These are phyloP conservation scores for Candida sp. DNA, from an alignment of 1,139 yeast genomes.

Conservation along the genomic window DNA sequence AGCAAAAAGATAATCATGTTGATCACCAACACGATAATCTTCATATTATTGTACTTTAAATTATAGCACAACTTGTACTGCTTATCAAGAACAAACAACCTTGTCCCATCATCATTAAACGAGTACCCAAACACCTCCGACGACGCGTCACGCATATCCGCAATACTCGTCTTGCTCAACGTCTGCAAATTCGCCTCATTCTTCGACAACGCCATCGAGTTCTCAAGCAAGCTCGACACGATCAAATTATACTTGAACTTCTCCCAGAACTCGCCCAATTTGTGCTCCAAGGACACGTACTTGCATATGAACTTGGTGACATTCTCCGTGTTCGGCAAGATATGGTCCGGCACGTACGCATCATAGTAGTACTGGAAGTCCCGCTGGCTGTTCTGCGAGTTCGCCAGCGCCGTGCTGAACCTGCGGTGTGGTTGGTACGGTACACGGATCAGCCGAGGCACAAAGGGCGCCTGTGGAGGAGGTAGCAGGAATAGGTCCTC, in stretches of 20 bases:
- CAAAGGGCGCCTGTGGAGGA: slow-evolving; percentile 8
- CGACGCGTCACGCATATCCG: background rate
- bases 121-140: slow-evolving; percentile 5
- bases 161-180: background rate
- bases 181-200: slow-evolving; percentile 38
- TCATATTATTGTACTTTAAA: slow-evolving; percentile 12
- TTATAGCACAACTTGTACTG: slow-evolving; percentile 16
- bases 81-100: slow-evolving; percentile 19
- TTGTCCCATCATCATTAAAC: slow-evolving; percentile 20
- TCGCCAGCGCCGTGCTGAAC: background rate
- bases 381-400: background rate
- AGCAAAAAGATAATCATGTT: slow-evolving; percentile 28
- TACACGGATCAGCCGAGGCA: background rate
- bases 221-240: slow-evolving; percentile 45
- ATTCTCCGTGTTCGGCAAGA: slow-evolving; percentile 23
- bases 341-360: slow-evolving; percentile 6
- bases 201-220: slow-evolving; percentile 47
- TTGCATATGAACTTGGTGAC: slow-evolving; percentile 30
- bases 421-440: background rate
- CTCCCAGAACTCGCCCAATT: slow-evolving; percentile 38
- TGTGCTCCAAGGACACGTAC: slow-evolving; percentile 26
- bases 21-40: slow-evolving; percentile 21
- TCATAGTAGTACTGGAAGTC: slow-evolving; percentile 12
- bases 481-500: slow-evolving; percentile 4
- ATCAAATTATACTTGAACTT: slow-evolving; percentile 46